A percentile compares a stretch with the other conserved stretches of the same genome.
Conservation (phyloP, 2,329 filamentous ascomycete species). For the Emmonsiellopsis sp. region DNA sequence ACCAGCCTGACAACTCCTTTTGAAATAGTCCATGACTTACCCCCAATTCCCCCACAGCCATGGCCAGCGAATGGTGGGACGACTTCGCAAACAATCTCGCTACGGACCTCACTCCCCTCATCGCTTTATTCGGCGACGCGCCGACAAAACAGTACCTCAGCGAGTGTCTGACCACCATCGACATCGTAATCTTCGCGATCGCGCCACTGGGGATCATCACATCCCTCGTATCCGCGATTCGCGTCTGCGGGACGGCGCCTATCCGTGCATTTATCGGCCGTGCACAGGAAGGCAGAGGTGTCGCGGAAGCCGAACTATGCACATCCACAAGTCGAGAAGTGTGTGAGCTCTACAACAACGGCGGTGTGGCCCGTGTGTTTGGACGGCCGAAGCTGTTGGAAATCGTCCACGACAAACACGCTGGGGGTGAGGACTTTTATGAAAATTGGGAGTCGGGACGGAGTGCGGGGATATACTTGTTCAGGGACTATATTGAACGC, state of each 20-base stretch:
- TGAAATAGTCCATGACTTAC: too few species aligned
- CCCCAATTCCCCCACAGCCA: background rate
- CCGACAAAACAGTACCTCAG: constrained; percentile 24
- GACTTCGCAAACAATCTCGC: constrained; percentile 8
- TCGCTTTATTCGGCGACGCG: constrained; percentile 2
- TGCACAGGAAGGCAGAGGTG: constrained; percentile 14
- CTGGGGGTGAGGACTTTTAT: constrained; percentile 30
- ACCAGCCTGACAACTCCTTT: too few species aligned
- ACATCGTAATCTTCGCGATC: constrained; percentile 17
- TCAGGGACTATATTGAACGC: constrained; percentile 17
- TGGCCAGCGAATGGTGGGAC: constrained; percentile 3
- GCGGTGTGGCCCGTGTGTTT: constrained; percentile 27
- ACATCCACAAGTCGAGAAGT: constrained; percentile 16
- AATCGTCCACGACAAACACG: constrained; percentile 30
- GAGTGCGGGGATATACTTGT: constrained; percentile 15
- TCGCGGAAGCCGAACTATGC: constrained; percentile 18
- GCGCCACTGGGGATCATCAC: constrained; percentile 19
- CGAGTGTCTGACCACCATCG: constrained; percentile 11
- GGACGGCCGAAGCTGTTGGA: constrained; percentile 26
- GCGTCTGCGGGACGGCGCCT: constrained; percentile 12
- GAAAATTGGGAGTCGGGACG: background rate
- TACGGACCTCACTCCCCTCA: constrained; percentile 6
- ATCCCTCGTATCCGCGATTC: constrained; percentile 15
- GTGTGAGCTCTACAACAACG: constrained; percentile 37
- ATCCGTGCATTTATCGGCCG: constrained; percentile 18